phyloP scores from a whole-genome alignment of 768 basidiomycete species.

The Mrakia frigida region DNA sequence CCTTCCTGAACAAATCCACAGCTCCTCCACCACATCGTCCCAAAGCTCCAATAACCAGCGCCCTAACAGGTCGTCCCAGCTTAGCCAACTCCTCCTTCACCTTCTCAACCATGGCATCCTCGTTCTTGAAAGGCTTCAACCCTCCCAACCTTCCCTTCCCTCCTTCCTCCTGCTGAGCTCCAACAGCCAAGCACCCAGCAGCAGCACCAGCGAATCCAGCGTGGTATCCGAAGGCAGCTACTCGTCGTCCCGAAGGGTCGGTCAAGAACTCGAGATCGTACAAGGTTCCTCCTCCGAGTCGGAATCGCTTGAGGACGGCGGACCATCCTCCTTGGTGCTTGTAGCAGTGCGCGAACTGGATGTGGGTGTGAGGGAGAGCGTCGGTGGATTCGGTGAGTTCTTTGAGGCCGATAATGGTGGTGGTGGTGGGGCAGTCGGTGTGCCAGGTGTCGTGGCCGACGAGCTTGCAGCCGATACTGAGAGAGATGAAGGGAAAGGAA shows the following conservation, averaged over 20 bases:
- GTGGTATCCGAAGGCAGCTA: constrained; percentile 96
- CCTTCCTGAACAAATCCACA: constrained; percentile 89
- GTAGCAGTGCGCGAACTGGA: constrained; percentile 98
- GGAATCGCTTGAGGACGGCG: constrained; percentile 75
- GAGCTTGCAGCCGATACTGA: constrained; percentile 82
- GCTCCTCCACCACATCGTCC: constrained; percentile 93
- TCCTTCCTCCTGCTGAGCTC: constrained; percentile 54
- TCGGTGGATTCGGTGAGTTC: constrained; percentile 77
- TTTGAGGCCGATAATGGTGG: constrained; percentile 91
- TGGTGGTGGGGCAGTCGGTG: constrained; percentile 55
- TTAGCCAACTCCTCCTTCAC: constrained; percentile 64
- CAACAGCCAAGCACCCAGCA: constrained; percentile 65
- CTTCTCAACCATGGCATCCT: constrained; percentile 69
- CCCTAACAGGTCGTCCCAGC: constrained; percentile 56
- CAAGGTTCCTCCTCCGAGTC: constrained; percentile 53
- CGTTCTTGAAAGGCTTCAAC: constrained; percentile 77
- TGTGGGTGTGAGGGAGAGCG: constrained; percentile 87
- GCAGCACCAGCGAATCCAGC: constrained; percentile 96
- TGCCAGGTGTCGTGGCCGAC: constrained; percentile 81
- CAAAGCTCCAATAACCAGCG: constrained; percentile 90
- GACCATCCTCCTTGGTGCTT: constrained; percentile 93
- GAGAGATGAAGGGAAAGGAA: neutral
- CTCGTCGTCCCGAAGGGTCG: constrained; percentile 75
- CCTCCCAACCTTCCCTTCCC: constrained; percentile 57
- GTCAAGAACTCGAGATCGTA: constrained; percentile 87